Percentiles rank a stretch among this genome's conserved stretches.
Conservation (phyloP, 176 grass and related monocot genomes). For the Raddia distichophylla region DNA sequence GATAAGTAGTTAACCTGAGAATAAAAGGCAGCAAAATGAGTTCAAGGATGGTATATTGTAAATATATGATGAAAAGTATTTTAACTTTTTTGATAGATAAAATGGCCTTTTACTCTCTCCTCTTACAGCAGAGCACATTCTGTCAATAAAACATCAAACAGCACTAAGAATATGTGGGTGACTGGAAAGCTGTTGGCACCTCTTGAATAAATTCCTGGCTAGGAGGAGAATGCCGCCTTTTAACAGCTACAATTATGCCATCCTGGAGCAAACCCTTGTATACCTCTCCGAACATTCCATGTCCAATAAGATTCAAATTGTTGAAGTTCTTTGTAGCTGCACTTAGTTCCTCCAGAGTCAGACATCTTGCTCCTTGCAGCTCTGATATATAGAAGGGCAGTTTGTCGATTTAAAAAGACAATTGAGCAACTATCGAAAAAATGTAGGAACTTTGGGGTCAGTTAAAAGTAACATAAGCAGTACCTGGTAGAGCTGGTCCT, state of each 20-base stretch:
- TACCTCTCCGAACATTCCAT: conserved; percentile 88
- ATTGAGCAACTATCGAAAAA: conserved; percentile 35
- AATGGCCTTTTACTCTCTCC: not conserved
- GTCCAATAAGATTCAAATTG: conserved; percentile 68
- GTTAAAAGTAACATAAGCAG: conserved; percentile 20
- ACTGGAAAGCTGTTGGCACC: conserved; percentile 48
- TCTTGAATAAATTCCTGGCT: conserved; percentile 84
- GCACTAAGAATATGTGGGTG: conserved; percentile 35
- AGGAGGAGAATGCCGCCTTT: conserved; percentile 69
- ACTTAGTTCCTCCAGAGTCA: conserved; percentile 76
- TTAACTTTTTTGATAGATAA: conserved; percentile 18
- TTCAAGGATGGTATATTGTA: not conserved
- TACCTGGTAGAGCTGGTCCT: conserved; percentile 71
- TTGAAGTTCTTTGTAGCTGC: conserved; percentile 78
- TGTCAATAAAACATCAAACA: not conserved
- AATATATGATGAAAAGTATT: not conserved
- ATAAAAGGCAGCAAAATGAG: conserved; percentile 29
- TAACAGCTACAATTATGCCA: conserved; percentile 86
- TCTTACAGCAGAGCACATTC: not conserved
- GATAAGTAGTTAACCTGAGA: conserved; percentile 67
- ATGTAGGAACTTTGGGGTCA: not conserved
- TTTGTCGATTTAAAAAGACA: conserved; percentile 19
- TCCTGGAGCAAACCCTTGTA: conserved; percentile 91
- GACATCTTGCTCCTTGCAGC: conserved; percentile 55
- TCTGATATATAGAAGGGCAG: conserved; percentile 37